Conservation (phyloP, 2,329 filamentous ascomycete species). For the Chrysoporthe cubensis region DNA sequence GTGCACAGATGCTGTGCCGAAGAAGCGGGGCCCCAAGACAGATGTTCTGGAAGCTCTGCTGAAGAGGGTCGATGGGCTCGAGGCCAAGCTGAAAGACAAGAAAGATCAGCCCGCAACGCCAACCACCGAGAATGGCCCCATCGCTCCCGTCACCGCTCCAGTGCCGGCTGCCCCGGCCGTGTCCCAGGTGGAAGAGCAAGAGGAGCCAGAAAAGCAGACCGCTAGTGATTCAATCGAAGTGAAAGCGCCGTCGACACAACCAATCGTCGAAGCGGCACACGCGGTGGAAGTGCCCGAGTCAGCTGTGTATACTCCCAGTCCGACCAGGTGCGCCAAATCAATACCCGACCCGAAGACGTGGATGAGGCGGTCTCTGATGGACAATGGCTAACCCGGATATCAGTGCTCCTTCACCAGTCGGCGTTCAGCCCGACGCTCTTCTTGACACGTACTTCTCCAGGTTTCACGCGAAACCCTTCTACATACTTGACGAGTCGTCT, state of each 20-base stretch:
- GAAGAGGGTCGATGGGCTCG: slow-evolving; percentile 83
- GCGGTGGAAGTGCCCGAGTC: slow-evolving; percentile 43
- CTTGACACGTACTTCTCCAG: slow-evolving; percentile 80
- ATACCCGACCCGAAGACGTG: background rate
- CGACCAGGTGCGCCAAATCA: slow-evolving; percentile 39
- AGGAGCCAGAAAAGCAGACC: slow-evolving; percentile 30
- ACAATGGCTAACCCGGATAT: slow-evolving; percentile 17
- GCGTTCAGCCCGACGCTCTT: slow-evolving; percentile 62
- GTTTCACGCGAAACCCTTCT: slow-evolving; percentile 81
- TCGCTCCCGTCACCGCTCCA: slow-evolving; percentile 32
- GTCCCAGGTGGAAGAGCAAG: slow-evolving; percentile 30
- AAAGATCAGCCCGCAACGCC: slow-evolving; percentile 38
- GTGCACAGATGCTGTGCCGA: slow-evolving; percentile 76
- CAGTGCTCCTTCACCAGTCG: slow-evolving; percentile 50
- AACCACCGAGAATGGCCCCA: slow-evolving; percentile 35
- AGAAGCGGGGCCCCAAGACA: slow-evolving; percentile 88
- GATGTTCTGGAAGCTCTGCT: slow-evolving; percentile 84
- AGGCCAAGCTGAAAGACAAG: slow-evolving; percentile 76
- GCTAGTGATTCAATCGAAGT: slow-evolving; percentile 41
- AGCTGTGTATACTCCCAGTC: slow-evolving; percentile 48
- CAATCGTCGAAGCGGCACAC: slow-evolving; percentile 42
- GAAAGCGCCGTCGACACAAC: slow-evolving; percentile 46
- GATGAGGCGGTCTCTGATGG: too few species aligned
- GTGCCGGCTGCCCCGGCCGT: slow-evolving; percentile 11
- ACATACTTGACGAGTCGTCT: slow-evolving; percentile 77